phyloP scores from a whole-genome alignment of 192 early-diverging fungal genomes.

The Entomortierella parvispora region DNA sequence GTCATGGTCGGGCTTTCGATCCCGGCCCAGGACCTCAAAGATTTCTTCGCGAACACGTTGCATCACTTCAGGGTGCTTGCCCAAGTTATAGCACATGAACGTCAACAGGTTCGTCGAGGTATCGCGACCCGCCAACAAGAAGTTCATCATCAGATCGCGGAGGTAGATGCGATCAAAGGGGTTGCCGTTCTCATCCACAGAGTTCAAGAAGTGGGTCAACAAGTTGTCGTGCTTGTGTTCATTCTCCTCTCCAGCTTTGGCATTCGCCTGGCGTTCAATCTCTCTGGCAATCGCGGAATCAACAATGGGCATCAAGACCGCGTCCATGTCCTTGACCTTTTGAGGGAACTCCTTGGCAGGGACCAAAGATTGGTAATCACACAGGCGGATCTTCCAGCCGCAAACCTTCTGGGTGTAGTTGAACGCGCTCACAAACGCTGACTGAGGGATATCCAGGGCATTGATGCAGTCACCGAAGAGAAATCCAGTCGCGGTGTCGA shows the following conservation, averaged over 20 bases:
- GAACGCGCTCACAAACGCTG: constrained; percentile 34
- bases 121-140: constrained; percentile 50
- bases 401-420: constrained; percentile 44
- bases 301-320: constrained; percentile 32
- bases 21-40: constrained; percentile 26
- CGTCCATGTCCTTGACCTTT: constrained; percentile 44
- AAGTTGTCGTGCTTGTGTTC: constrained; percentile 35
- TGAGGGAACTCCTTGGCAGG: constrained; percentile 15
- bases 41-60: constrained; percentile 54
- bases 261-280: background rate
- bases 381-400: constrained; percentile 35
- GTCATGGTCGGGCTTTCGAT: constrained; percentile 56
- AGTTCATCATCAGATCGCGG: constrained; percentile 51
- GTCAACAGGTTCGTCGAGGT: constrained; percentile 56
- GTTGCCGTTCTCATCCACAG: constrained; percentile 35
- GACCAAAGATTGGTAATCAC: constrained; percentile 32
- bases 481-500: constrained; percentile 36
- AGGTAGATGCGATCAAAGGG: constrained; percentile 43
- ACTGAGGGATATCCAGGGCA: constrained; percentile 28
- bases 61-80: constrained; percentile 49
- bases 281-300: constrained; percentile 38
- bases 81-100: constrained; percentile 54
- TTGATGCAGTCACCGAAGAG: constrained; percentile 47
- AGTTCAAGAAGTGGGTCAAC: constrained; percentile 37
- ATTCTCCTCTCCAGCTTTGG: constrained; percentile 2